Percentiles rank a stretch among this genome's conserved stretches.
These are phyloP conservation scores for Calonectria ilicicola DNA, from an alignment of 2,329 filamentous ascomycete genomes.

Conservation along the genomic window DNA sequence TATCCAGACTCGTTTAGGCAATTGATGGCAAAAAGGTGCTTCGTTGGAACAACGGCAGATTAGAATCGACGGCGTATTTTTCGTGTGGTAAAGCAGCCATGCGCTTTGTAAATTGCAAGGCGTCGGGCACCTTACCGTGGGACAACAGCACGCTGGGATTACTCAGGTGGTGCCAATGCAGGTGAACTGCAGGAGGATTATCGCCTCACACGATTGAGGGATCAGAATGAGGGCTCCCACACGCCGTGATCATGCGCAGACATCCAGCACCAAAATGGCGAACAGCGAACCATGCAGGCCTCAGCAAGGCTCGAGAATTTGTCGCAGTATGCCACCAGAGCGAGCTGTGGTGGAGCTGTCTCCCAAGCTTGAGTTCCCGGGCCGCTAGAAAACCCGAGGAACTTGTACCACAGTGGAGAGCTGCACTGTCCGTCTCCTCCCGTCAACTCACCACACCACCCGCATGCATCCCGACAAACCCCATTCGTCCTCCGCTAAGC, in stretches of 20 bases:
- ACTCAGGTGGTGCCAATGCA: slow-evolving; percentile 5
- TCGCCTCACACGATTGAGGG: not conserved
- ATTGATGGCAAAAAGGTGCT: not conserved
- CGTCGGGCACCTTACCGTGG: not conserved
- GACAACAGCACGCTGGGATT: not conserved
- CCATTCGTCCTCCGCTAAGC: slow-evolving; percentile 18
- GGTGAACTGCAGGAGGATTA: not conserved
- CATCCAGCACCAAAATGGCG: not conserved
- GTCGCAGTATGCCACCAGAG: slow-evolving; percentile 17
- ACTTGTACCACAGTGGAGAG: slow-evolving; percentile 5
- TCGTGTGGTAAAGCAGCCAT: not conserved
- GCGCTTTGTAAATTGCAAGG: not conserved
- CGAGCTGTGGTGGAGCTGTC: slow-evolving; percentile 24
- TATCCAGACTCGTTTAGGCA: not conserved
- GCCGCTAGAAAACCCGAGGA: slow-evolving; percentile 41
- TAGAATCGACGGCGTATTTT: not conserved
- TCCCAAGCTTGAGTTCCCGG: slow-evolving; percentile 21
- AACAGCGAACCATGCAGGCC: not conserved
- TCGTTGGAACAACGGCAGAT: not conserved
- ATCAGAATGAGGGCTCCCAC: not conserved
- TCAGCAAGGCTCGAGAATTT: slow-evolving; percentile 20
- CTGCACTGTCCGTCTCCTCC: not conserved
- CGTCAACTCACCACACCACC: slow-evolving; percentile 23
- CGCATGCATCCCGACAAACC: slow-evolving; percentile 4
- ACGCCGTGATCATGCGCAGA: not conserved